Conservation (phyloP, 306 rosid genomes). For the Acacia melanoxylon region DNA sequence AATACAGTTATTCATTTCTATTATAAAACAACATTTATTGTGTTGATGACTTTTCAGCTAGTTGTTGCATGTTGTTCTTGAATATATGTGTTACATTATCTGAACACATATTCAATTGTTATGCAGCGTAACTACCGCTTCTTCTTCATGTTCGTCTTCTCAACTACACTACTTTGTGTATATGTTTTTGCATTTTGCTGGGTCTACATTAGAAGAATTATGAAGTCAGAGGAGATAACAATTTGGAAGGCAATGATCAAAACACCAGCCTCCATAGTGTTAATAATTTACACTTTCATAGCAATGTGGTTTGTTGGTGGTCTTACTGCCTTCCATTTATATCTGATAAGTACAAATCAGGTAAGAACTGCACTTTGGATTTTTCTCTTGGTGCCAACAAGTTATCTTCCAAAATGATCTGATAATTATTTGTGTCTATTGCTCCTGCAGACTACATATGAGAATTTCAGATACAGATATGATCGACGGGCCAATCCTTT, state of each 20-base stretch:
- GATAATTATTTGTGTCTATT: constrained; percentile 13
- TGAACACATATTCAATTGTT: constrained; percentile 36
- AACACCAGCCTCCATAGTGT: constrained; percentile 94
- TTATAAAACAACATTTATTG: background rate
- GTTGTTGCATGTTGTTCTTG: constrained; percentile 16
- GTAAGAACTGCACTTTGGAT: constrained; percentile 38
- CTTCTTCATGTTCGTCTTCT: constrained; percentile 99
- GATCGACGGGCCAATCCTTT: constrained; percentile 82
- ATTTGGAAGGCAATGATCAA: constrained; percentile 94
- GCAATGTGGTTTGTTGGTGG: constrained; percentile 99
- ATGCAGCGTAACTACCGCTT: constrained; percentile 97
- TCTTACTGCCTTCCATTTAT: constrained; percentile 97
- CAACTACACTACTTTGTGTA: constrained; percentile 89
- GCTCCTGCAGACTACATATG: constrained; percentile 82
- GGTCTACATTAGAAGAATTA: constrained; percentile 83
- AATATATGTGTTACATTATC: constrained; percentile 19
- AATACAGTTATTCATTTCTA: background rate
- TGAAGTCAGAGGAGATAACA: constrained; percentile 62
- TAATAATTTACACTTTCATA: constrained; percentile 87
- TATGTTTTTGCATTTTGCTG: constrained; percentile 96
- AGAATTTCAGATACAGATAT: constrained; percentile 91
- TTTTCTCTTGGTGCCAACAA: background rate
- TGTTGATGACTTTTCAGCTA: constrained; percentile 4
- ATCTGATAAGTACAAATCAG: constrained; percentile 95
- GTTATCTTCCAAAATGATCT: background rate